Conservation (phyloP, 495 filamentous ascomycete species). For the Lophiotrema nucula region DNA sequence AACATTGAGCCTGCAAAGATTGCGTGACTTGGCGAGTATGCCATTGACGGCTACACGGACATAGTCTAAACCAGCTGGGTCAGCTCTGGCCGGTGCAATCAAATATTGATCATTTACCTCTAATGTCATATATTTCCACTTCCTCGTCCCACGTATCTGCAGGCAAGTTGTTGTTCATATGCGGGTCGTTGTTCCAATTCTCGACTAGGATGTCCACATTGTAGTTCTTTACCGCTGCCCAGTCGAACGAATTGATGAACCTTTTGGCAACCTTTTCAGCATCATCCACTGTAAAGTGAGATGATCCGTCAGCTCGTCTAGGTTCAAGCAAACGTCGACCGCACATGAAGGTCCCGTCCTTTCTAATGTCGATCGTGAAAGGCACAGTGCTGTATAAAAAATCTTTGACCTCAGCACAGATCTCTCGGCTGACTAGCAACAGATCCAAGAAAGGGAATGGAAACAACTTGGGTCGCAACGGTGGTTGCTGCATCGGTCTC, state of each 20-base stretch:
- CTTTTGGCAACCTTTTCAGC: neutral
- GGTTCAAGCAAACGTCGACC: constrained; percentile 25
- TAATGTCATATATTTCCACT: constrained; percentile 35
- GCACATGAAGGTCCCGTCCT: constrained; percentile 34
- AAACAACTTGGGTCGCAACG: neutral
- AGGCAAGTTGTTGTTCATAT: neutral
- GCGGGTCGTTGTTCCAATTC: constrained; percentile 5
- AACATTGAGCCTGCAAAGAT: constrained; percentile 27
- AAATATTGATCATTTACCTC: constrained; percentile 19
- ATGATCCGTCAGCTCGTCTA: constrained; percentile 14
- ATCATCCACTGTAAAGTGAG: constrained; percentile 10
- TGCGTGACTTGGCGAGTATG: constrained; percentile 22
- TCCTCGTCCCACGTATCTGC: constrained; percentile 30
- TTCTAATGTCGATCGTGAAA: constrained; percentile 30
- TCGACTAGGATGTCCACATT: constrained; percentile 30
- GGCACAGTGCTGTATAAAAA: constrained; percentile 23
- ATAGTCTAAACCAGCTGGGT: constrained; percentile 23
- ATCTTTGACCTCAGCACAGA: constrained; percentile 26
- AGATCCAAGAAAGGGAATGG: constrained; percentile 9
- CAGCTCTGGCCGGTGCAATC: too few relatives aligned
- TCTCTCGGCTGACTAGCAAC: constrained; percentile 21
- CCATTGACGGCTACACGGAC: constrained; percentile 22
- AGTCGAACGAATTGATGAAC: constrained; percentile 27
- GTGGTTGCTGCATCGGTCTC: neutral
- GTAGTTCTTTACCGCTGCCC: constrained; percentile 28